These are phyloP conservation scores for Echinosophora koreensis DNA, from an alignment of 306 rosid genomes.

Conservation along the genomic window DNA sequence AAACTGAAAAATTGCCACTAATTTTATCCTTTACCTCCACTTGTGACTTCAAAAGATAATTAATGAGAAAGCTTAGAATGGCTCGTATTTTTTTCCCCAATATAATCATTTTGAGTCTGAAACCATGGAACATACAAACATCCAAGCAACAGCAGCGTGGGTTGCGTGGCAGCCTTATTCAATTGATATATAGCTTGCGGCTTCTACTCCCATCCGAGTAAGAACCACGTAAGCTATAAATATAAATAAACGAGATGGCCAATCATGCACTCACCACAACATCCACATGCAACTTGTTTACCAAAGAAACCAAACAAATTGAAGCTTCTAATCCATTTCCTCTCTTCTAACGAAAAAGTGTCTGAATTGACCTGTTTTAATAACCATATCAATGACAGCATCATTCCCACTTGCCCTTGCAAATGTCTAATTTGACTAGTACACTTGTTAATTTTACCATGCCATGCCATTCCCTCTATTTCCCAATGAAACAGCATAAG, in stretches of 20 bases:
- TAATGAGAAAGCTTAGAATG: background rate
- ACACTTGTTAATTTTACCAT: background rate
- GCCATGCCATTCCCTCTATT: slow-evolving; percentile 5
- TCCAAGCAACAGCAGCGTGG: background rate
- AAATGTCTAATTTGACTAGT: slow-evolving; percentile 3
- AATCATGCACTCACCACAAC: slow-evolving; percentile 27
- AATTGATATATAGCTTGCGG: background rate
- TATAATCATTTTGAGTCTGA: slow-evolving; percentile 5
- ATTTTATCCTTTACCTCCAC: background rate
- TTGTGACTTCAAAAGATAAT: background rate
- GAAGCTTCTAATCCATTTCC: slow-evolving; percentile 2
- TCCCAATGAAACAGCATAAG: slow-evolving; percentile 22
- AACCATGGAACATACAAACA: background rate
- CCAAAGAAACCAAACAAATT: slow-evolving; percentile 32
- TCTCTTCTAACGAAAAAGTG: background rate
- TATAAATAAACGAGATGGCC: background rate
- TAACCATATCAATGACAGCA: slow-evolving; percentile 50
- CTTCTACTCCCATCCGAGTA: slow-evolving; percentile 41
- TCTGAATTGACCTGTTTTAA: slow-evolving; percentile 32
- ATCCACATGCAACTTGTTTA: slow-evolving; percentile 37
- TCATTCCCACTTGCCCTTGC: slow-evolving; percentile 37
- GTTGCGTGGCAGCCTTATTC: slow-evolving; percentile 4
- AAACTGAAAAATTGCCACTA: background rate
- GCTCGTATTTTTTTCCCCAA: background rate
- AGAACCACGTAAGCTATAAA: slow-evolving; percentile 49